These are phyloP conservation scores for Penicillium vulpinum DNA, from an alignment of 2,329 filamentous ascomycete genomes.

Conservation along the genomic window DNA sequence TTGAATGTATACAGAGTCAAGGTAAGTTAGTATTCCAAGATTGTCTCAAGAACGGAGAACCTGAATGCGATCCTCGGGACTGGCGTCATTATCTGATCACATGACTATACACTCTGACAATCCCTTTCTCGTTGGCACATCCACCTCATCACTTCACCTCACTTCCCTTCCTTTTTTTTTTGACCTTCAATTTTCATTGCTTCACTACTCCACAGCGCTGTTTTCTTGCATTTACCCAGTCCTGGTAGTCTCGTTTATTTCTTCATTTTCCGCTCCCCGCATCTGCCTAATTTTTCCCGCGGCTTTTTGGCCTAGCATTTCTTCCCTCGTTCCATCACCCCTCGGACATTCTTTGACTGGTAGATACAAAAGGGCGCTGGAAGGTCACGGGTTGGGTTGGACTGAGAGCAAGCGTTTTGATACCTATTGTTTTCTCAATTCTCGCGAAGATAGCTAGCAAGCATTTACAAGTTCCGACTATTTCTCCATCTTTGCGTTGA, in stretches of 20 bases:
- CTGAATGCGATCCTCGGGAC: no score
- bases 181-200: neutral
- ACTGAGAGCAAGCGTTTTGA: slow-evolving; percentile 34
- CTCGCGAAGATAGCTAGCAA: slow-evolving; percentile 49
- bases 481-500: slow-evolving; percentile 37
- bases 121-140: slow-evolving; percentile 11
- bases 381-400: slow-evolving; percentile 30
- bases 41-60: no score
- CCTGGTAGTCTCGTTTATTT: neutral
- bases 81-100: slow-evolving; percentile 19
- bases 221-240: slow-evolving; percentile 5
- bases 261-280: neutral
- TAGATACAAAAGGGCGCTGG: slow-evolving; percentile 25
- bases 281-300: neutral
- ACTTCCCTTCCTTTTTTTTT: neutral
- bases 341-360: slow-evolving; percentile 16
- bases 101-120: slow-evolving; percentile 6
- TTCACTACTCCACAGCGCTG: neutral
- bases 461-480: slow-evolving; percentile 46
- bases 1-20: neutral
- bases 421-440: slow-evolving; percentile 38
- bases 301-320: neutral
- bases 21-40: neutral
- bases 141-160: neutral
- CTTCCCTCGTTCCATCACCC: neutral